Base-by-base conservation (phyloP, 768 basidiomycete genomes). In the Termitomyces sp. region DNA sequence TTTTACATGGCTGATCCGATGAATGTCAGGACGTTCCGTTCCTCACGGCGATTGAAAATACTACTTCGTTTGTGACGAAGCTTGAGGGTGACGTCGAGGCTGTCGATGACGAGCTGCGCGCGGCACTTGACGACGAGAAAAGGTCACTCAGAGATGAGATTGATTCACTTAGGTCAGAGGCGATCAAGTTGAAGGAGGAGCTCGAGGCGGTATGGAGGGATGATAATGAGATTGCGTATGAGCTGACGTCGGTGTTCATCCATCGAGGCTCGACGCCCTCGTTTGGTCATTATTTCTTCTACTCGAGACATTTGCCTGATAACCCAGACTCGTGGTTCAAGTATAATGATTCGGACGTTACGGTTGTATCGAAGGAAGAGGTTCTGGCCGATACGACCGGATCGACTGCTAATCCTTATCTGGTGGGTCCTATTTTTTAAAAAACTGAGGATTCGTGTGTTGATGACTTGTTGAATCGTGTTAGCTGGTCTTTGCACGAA, bases 201-300 rank as follows among this genome's bases (percentile, higher is more conserved):
- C 71, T 96, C 36, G 92, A 95, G 65, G 71, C 70, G 1, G 66
- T 94, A 0, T 98, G 95, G 95, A 74, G 73, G 47, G 82, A 86
- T 62, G 84, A 85, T 46, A 79, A 70, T 16, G 73, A 79, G 33
- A 84, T 83, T 8, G 86, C 87, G 33, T 98, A 97, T 69, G 93
- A 97, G 68, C 81, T 98, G 46, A 93, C 92, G 0, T 91, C 93
- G 11, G 96, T 98, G 20, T 98, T 93, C 77, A 89, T 98, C 60
- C 95, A 98, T 71, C 88, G 95, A 31, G 95, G 95, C 50, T 82
- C 87, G 55, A 89, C 87, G 18, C 87, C 92, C 2, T 89, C 89
- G 7, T 94, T 86, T 75, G 94, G 94, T 3, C 95, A 97, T 69
- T 97, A 97, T 72, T 98, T 94, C 79, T 93, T 98, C 73, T 97